A percentile compares a stretch with the other conserved stretches of the same genome.
Evolutionary conservation across 2,329 filamentous ascomycete species (phyloP).

Genomic region (Coniochaeta hoffmannii): DNA sequence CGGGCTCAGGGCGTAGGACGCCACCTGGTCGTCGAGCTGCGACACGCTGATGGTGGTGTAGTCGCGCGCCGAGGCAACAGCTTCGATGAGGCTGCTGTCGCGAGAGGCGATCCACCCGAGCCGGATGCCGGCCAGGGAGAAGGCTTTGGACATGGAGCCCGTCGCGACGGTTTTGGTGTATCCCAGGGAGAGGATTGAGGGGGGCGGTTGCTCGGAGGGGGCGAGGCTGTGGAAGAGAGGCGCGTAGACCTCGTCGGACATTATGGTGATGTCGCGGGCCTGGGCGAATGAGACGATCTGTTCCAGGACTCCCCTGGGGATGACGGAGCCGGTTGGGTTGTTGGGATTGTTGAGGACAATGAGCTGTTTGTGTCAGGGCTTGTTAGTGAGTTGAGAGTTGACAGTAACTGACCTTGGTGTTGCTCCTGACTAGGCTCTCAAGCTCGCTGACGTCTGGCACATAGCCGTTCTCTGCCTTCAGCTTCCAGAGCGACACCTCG

Average conservation of each 20-base stretch:
- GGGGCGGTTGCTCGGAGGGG: slow-evolving; percentile 44
- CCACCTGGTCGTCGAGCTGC: slow-evolving; percentile 73
- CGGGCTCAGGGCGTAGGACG: slow-evolving; percentile 61
- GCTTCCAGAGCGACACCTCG: slow-evolving; percentile 69
- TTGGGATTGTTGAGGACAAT: slow-evolving; percentile 64
- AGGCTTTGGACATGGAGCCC: slow-evolving; percentile 80
- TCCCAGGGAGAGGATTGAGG: slow-evolving; percentile 63
- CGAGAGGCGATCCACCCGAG: slow-evolving; percentile 76
- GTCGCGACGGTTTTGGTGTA: slow-evolving; percentile 67
- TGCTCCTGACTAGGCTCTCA: slow-evolving; percentile 53
- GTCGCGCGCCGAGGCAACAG: slow-evolving; percentile 59
- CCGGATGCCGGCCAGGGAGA: slow-evolving; percentile 72
- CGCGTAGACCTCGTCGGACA: slow-evolving; percentile 77
- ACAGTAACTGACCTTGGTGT: slow-evolving; percentile 57
- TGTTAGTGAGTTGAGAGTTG: slow-evolving; percentile 31
- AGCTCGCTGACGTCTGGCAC: slow-evolving; percentile 61
- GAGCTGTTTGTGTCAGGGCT: slow-evolving; percentile 34
- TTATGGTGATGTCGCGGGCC: slow-evolving; percentile 55
- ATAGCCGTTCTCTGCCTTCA: slow-evolving; percentile 57
- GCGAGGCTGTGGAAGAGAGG: slow-evolving; percentile 68
- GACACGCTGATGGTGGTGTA: slow-evolving; percentile 85
- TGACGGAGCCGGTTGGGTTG: slow-evolving; percentile 71
- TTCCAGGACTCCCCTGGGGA: slow-evolving; percentile 53
- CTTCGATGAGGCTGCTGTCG: slow-evolving; percentile 52
- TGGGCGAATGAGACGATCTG: slow-evolving; percentile 57